Conservation (phyloP, 192 early-diverging fungal genomes). For the Jimgerdemannia flammicorona region DNA sequence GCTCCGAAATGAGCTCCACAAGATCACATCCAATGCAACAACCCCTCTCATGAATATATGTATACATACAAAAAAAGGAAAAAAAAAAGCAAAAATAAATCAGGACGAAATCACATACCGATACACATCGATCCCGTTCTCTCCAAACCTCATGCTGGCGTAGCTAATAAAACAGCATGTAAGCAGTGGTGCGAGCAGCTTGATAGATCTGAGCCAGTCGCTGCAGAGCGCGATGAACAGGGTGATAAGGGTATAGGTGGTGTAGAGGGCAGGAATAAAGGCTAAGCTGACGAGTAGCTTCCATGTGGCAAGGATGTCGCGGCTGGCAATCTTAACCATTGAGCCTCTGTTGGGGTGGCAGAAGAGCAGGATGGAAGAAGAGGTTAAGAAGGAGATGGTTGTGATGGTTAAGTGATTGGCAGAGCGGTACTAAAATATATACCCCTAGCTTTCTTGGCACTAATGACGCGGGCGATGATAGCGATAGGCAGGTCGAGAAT, state of each 20-base stretch:
- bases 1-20: not conserved
- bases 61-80: not conserved
- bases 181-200: conserved; percentile 18
- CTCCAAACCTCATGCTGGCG: conserved; percentile 71
- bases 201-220: conserved; percentile 30
- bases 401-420: not conserved
- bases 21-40: conserved; percentile 1
- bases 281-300: conserved; percentile 79
- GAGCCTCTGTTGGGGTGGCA: conserved; percentile 62
- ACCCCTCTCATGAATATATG: not conserved
- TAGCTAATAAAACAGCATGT: conserved; percentile 70
- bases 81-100: too few relatives aligned
- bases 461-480: conserved; percentile 50
- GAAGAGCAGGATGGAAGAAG: not conserved
- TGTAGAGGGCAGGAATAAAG: conserved; percentile 72
- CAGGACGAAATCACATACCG: conserved; percentile 31
- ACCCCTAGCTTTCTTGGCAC: conserved; percentile 52
- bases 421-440: not conserved
- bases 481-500: conserved; percentile 54
- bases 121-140: conserved; percentile 71
- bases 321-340: conserved; percentile 90
- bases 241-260: conserved; percentile 62
- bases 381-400: not conserved
- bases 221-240: conserved; percentile 35
- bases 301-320: conserved; percentile 96